Percentiles rank a stretch among this genome's conserved stretches.
phyloP scores from a whole-genome alignment of 306 rosid genomes.

The Begonia peltatifolia region DNA sequence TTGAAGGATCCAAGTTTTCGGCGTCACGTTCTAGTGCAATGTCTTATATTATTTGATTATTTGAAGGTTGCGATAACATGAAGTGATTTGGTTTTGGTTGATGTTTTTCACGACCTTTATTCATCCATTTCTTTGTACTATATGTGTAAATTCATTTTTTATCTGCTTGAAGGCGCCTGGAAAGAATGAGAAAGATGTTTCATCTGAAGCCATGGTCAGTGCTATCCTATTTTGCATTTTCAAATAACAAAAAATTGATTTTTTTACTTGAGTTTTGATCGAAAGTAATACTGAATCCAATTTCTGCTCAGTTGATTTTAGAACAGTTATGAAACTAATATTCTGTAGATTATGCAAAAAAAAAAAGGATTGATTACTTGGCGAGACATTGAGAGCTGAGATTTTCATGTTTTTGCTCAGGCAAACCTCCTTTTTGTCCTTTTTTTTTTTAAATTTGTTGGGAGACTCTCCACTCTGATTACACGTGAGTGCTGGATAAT shows the following conservation, averaged over 20 bases:
- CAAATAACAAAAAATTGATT: neutral
- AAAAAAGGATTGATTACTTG: neutral
- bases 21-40: conserved; percentile 87
- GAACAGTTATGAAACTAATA: neutral
- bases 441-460: neutral
- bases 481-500: neutral
- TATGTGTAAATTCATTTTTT: conserved; percentile 7
- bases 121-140: neutral
- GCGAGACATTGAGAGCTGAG: neutral
- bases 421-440: neutral
- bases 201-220: conserved; percentile 92
- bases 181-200: conserved; percentile 69
- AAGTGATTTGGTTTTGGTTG: conserved; percentile 10
- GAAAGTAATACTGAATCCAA: neutral
- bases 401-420: neutral
- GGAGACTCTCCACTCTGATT: neutral
- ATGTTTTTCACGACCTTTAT: conserved; percentile 6
- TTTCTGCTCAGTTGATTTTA: neutral
- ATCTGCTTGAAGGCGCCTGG: conserved; percentile 71
- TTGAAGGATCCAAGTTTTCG: conserved; percentile 93
- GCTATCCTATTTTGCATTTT: neutral
- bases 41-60: conserved; percentile 88
- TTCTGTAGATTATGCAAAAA: neutral
- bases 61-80: conserved; percentile 37
- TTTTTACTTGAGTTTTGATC: neutral